Evolutionary conservation across 192 early-diverging fungal genomes (phyloP), one percentile per base, ranked within the genome.

Genomic region (Linnemannia exigua): DNA sequence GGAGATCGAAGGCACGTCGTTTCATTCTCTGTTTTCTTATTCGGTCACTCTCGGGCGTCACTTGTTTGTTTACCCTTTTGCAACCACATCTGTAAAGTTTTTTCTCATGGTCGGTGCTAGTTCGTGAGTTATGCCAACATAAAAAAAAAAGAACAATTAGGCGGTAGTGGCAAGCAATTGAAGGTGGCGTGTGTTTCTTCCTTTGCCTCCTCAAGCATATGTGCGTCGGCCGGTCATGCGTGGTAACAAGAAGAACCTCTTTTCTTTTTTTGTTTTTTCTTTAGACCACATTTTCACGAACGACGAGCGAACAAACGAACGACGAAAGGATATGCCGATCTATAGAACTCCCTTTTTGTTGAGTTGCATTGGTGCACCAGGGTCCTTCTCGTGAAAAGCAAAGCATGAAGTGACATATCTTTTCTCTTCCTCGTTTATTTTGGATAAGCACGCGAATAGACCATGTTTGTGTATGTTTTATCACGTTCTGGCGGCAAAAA

Each of bases 401-500:
- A 33, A 11, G 25, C 22, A 63, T 31, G 58, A 63, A 63, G 58
- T 63, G 58, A 63, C n/a, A 63, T 25, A 63, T 15, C 20, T 54
- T 54, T 54, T 51, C 3, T 63, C 41, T n/a, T n/a, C n/a, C n/a
- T n/a, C n/a, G n/a, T n/a, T n/a, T n/a, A 33, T 31, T 63, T 63
- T 63, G 58, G 28, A 63, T 63, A 63, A 63, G 58, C 58, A 63
- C 58, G 58, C 58, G 58, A 63, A 63, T 63, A 31, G 58, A 63
- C 58, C 28, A 63, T n/a, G 52, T n/a, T 63, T 63, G 28, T 63
- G 58, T 63, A 63, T 16, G 9, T 63, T 63, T 63, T 63, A 31
- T 63, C 58, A 63, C 58, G 58, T 63, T 63, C 28, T 63, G 28
- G 58, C 58, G 58, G 58, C 58, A 31, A 31, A 33, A 63, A 61